Conservation (phyloP, 768 basidiomycete genomes). For the Botryobasidium botryosum region DNA sequence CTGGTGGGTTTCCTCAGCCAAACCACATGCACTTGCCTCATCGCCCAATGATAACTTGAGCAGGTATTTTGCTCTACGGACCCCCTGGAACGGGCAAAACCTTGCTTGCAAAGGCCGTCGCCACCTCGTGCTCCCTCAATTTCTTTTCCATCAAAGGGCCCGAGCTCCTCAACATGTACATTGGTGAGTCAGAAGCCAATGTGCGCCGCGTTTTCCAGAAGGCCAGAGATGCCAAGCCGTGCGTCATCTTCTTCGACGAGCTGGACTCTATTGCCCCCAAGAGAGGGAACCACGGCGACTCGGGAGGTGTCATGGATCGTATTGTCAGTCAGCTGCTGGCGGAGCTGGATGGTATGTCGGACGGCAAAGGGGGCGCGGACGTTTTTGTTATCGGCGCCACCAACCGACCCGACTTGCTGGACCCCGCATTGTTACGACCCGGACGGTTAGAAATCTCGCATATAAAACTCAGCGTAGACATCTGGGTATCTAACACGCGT, state of each 20-base stretch:
- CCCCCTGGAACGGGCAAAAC: constrained; percentile 96
- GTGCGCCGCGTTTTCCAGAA: constrained; percentile 83
- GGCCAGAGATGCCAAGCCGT: constrained; percentile 81
- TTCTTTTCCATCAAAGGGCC: constrained; percentile 98
- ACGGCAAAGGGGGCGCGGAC: constrained; percentile 39
- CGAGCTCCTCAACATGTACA: constrained; percentile 94
- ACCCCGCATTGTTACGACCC: constrained; percentile 76
- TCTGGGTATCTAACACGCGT: background rate
- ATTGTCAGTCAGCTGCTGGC: constrained; percentile 91
- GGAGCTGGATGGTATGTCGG: constrained; percentile 81
- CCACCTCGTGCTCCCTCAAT: constrained; percentile 85
- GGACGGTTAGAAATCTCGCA: constrained; percentile 50
- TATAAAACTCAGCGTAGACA: constrained; percentile 7
- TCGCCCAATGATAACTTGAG: background rate
- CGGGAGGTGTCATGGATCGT: constrained; percentile 94
- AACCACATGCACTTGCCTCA: constrained; percentile 7
- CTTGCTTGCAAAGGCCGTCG: constrained; percentile 86
- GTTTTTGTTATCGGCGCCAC: constrained; percentile 95
- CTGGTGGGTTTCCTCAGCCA: constrained; percentile 37
- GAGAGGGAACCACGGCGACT: constrained; percentile 87
- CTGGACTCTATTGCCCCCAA: constrained; percentile 90
- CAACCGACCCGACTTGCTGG: constrained; percentile 82
- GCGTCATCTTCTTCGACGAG: constrained; percentile 95
- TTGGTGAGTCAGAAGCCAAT: constrained; percentile 96
- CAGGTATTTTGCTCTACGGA: constrained; percentile 82